These are phyloP conservation scores for Helminthosporium solani DNA, from an alignment of 2,329 filamentous ascomycete genomes.

Conservation along the genomic window DNA sequence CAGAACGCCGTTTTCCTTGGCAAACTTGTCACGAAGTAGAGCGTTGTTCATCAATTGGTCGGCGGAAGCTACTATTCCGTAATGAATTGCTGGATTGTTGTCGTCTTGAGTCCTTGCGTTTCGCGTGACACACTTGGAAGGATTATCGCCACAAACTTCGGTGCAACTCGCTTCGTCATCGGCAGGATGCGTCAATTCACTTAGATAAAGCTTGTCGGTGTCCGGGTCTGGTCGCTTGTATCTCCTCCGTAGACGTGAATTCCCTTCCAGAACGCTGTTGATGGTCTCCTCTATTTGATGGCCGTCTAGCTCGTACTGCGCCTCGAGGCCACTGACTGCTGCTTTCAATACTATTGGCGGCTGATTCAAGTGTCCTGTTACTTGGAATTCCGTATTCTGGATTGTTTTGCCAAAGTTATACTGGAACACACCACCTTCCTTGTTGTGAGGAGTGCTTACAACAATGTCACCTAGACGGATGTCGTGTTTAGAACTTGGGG, in stretches of 20 bases:
- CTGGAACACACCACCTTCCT: constrained; percentile 14
- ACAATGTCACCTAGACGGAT: constrained; percentile 15
- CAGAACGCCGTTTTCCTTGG: constrained; percentile 10
- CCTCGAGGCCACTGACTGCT: constrained; percentile 5
- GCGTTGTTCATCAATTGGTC: constrained; percentile 5
- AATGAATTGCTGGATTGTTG: constrained; percentile 1
- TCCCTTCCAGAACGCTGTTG: too few relatives aligned
- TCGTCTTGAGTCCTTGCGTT: too few relatives aligned
- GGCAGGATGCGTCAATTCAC: too few relatives aligned
- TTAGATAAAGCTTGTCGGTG: too few relatives aligned
- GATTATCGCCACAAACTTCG: too few relatives aligned
- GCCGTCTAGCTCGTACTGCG: too few relatives aligned
- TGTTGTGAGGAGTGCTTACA: constrained; percentile 5
- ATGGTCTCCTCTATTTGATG: too few relatives aligned
- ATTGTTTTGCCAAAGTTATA: constrained; percentile 4
- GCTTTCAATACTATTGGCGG: constrained; percentile 7
- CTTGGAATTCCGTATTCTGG: not conserved
- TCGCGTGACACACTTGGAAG: too few relatives aligned
- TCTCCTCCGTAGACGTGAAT: too few relatives aligned
- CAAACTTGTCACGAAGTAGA: not conserved
- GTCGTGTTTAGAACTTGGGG: constrained; percentile 7
- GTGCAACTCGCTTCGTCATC: too few relatives aligned
- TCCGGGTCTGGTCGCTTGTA: too few relatives aligned
- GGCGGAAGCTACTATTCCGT: constrained; percentile 5
- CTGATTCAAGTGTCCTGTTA: too few relatives aligned